phyloP scores from a whole-genome alignment of 495 filamentous ascomycete genomes.

The Lophiotrema nucula region DNA sequence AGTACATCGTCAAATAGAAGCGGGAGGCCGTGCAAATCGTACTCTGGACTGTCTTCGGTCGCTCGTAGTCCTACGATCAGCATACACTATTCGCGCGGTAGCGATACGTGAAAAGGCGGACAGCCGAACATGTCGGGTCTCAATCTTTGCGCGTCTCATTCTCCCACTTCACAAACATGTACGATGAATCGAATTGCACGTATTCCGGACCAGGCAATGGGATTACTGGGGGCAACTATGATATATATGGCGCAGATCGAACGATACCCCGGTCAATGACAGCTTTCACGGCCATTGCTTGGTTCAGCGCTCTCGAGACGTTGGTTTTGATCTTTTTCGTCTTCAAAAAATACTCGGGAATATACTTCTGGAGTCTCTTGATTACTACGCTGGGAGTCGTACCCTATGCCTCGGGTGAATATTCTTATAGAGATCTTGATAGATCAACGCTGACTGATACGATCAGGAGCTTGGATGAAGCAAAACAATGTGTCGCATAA shows the following conservation, averaged over 20 bases:
- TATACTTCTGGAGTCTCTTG: background rate
- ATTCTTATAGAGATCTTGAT: slow-evolving; percentile 34
- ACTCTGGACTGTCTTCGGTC: no score
- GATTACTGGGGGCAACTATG: slow-evolving; percentile 13
- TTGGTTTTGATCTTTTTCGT: background rate
- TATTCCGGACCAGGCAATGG: slow-evolving; percentile 4
- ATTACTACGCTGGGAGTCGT: background rate
- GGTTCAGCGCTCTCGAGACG: background rate
- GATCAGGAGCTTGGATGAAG: slow-evolving; percentile 2
- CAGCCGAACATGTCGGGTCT: no score
- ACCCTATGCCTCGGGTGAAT: slow-evolving; percentile 9
- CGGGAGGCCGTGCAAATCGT: no score
- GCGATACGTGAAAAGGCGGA: no score
- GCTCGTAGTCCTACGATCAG: no score
- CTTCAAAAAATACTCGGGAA: background rate
- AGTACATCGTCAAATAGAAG: no score
- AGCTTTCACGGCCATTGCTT: slow-evolving; percentile 40
- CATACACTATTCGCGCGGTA: no score
- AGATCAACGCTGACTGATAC: slow-evolving; percentile 38
- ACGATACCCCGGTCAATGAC: slow-evolving; percentile 7
- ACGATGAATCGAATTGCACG: background rate
- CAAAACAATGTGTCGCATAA: background rate
- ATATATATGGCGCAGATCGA: slow-evolving; percentile 1
- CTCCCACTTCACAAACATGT: no score
- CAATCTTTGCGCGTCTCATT: no score